phyloP scores from a whole-genome alignment of 2,329 filamentous ascomycete genomes.

The Lachnellula occidentalis region DNA sequence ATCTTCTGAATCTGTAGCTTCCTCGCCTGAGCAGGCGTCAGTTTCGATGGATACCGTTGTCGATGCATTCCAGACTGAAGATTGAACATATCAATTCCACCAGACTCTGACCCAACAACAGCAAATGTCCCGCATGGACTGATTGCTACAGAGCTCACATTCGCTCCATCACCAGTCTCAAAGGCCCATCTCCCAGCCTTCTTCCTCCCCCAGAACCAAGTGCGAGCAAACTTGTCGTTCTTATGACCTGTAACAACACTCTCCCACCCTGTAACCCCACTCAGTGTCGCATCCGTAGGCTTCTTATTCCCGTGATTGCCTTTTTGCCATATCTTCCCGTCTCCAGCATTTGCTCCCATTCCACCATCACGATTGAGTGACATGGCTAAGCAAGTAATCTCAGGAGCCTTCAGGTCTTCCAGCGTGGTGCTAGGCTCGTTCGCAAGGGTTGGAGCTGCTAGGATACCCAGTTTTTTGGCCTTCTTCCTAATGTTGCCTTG shows the following conservation, averaged over 20 bases:
- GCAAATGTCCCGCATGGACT: slow-evolving; percentile 93
- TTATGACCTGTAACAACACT: slow-evolving; percentile 91
- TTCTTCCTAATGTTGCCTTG: slow-evolving; percentile 86
- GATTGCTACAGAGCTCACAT: slow-evolving; percentile 81
- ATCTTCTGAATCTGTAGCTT: slow-evolving; percentile 64
- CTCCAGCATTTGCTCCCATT: slow-evolving; percentile 77
- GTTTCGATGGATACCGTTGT: slow-evolving; percentile 75
- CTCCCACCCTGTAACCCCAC: slow-evolving; percentile 87
- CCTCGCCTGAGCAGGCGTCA: slow-evolving; percentile 73
- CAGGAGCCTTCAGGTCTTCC: slow-evolving; percentile 78
- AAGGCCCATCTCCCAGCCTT: slow-evolving; percentile 90
- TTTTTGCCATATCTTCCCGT: slow-evolving; percentile 79
- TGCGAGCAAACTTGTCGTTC: slow-evolving; percentile 76
- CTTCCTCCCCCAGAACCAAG: slow-evolving; percentile 98
- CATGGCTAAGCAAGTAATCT: slow-evolving; percentile 86
- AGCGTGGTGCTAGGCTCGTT: slow-evolving; percentile 59
- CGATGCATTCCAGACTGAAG: slow-evolving; percentile 87
- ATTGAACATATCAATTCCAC: slow-evolving; percentile 92
- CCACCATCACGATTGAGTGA: slow-evolving; percentile 93
- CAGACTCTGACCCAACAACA: slow-evolving; percentile 75
- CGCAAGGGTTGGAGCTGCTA: slow-evolving; percentile 50
- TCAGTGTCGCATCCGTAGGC: slow-evolving; percentile 62
- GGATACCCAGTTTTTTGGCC: slow-evolving; percentile 78
- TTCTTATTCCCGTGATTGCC: slow-evolving; percentile 54
- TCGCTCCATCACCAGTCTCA: slow-evolving; percentile 74